Percentiles rank a stretch among this genome's conserved stretches.
phyloP scores from a whole-genome alignment of 208 protist genomes.

The Trypanosoma scelopori region DNA sequence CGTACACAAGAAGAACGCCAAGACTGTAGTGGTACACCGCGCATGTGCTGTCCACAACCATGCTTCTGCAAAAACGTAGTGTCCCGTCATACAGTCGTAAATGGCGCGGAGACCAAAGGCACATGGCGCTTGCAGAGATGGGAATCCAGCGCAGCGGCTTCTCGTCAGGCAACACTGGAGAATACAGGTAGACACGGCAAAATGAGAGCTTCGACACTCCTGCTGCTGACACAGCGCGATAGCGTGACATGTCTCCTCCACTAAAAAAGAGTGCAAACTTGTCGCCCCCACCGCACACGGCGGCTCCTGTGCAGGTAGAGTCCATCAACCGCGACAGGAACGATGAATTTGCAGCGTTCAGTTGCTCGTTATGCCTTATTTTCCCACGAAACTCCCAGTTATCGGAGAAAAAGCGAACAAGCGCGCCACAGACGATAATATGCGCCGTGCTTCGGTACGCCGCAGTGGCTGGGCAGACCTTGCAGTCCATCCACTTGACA shows the following conservation, averaged over 20 bases:
- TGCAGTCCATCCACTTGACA: constrained; percentile 89
- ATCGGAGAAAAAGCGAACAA: constrained; percentile 65
- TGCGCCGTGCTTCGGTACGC: constrained; percentile 30
- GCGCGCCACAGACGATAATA: constrained; percentile 56
- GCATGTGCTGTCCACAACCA: constrained; percentile 36
- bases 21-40: constrained; percentile 26
- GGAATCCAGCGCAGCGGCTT: constrained; percentile 26
- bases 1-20: constrained; percentile 31
- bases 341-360: constrained; percentile 11
- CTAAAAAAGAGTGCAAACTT: constrained; percentile 32
- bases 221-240: background rate
- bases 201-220: constrained; percentile 20
- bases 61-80: constrained; percentile 6
- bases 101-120: constrained; percentile 34
- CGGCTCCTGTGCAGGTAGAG: constrained; percentile 27
- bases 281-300: constrained; percentile 1
- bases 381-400: constrained; percentile 83
- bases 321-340: constrained; percentile 21
- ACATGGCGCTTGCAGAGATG: constrained; percentile 7
- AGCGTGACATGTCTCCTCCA: constrained; percentile 32
- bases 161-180: constrained; percentile 24
- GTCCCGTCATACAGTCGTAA: constrained; percentile 26
- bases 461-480: constrained; percentile 49
- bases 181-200: constrained; percentile 28
- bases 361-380: constrained; percentile 31